Conservation (phyloP, 805 yeast genomes). For the Yarrowia divulgata region DNA sequence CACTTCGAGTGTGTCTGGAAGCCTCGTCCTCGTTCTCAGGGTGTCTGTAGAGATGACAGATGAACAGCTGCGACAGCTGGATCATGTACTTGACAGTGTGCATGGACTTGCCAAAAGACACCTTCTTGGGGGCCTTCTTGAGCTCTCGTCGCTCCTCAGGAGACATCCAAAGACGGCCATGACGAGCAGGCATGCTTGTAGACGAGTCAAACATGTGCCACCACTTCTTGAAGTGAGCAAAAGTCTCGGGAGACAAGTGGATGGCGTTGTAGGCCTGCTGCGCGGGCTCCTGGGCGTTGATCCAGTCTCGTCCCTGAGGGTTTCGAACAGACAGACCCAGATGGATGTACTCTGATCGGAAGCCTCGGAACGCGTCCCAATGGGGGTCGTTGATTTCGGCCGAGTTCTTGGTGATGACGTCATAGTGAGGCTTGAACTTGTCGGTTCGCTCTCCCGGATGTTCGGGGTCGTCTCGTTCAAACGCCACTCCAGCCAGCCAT, state of each 20-base stretch:
- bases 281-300: constrained; percentile 32
- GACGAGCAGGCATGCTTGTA: constrained; percentile 77
- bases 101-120: constrained; percentile 76
- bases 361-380: constrained; percentile 84
- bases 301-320: constrained; percentile 46
- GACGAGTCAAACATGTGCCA: constrained; percentile 85
- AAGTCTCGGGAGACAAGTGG: constrained; percentile 74
- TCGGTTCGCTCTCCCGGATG: constrained; percentile 56
- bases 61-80: constrained; percentile 70
- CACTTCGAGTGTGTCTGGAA: constrained; percentile 53
- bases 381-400: constrained; percentile 50
- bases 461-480: constrained; percentile 65
- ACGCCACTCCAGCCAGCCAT: constrained; percentile 80
- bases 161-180: constrained; percentile 68
- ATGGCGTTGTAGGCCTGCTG: constrained; percentile 65
- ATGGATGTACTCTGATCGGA: constrained; percentile 83
- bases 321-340: constrained; percentile 66
- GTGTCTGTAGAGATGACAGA: constrained; percentile 72
- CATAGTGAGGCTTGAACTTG: constrained; percentile 67
- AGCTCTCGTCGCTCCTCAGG: constrained; percentile 50
- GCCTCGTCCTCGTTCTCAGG: constrained; percentile 54
- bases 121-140: constrained; percentile 42
- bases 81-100: constrained; percentile 82
- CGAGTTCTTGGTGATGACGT: constrained; percentile 60
- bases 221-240: constrained; percentile 79